A percentile compares a stretch with the other conserved stretches of the same genome.
phyloP scores from a whole-genome alignment of 495 filamentous ascomycete genomes.

The Massariosphaeria phaeospora region DNA sequence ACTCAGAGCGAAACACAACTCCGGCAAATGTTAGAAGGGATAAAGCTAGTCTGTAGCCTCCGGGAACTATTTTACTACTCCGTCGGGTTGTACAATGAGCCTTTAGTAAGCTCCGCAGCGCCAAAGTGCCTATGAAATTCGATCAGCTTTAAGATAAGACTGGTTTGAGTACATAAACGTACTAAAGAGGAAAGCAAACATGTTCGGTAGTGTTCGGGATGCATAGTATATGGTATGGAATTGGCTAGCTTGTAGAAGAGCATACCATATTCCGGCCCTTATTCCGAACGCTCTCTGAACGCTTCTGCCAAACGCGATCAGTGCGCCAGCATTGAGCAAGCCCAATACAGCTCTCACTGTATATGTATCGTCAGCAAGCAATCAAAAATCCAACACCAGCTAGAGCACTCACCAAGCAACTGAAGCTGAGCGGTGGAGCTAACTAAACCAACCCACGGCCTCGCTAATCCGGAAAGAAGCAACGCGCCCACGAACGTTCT shows the following conservation, averaged over 20 bases:
- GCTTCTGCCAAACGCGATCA: slow-evolving; percentile 59
- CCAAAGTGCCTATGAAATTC: slow-evolving; percentile 53
- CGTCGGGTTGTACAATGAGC: slow-evolving; percentile 37
- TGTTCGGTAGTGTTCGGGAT: slow-evolving; percentile 87
- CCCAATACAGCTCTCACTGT: slow-evolving; percentile 74
- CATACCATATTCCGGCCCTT: slow-evolving; percentile 71
- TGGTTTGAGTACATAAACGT: slow-evolving; percentile 39
- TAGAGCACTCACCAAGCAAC: slow-evolving; percentile 19
- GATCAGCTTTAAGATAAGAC: not conserved
- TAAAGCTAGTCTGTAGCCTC: slow-evolving; percentile 52
- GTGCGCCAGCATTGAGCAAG: slow-evolving; percentile 63
- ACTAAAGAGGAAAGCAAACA: slow-evolving; percentile 88
- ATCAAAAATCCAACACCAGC: not conserved
- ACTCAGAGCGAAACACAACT: slow-evolving; percentile 82
- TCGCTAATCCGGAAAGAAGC: slow-evolving; percentile 62
- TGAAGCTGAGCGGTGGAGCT: slow-evolving; percentile 42
- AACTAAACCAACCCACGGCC: slow-evolving; percentile 47
- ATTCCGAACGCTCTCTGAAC: slow-evolving; percentile 65
- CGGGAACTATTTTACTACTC: slow-evolving; percentile 24
- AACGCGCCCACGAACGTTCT: slow-evolving; percentile 81
- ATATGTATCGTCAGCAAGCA: not conserved
- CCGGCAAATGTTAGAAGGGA: slow-evolving; percentile 75
- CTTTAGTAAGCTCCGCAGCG: slow-evolving; percentile 67
- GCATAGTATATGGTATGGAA: slow-evolving; percentile 96
- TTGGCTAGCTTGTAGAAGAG: slow-evolving; percentile 74